Evolutionary conservation across 2,329 filamentous ascomycete genomes (phyloP).

Genomic region (Fusarium neocosmosporiellum): DNA sequence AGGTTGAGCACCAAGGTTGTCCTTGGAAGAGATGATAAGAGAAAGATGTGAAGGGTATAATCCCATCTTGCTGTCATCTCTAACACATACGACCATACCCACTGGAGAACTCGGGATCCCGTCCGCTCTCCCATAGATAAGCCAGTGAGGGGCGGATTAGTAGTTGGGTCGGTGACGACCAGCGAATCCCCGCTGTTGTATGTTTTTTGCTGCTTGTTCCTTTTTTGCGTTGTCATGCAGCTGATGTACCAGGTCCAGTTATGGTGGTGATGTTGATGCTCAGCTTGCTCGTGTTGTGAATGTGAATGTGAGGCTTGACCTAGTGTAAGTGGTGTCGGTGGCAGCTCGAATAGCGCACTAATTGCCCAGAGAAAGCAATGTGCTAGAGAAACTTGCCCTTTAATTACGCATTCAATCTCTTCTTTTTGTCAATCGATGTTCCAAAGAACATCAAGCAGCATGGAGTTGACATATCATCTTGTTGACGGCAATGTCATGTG

Average conservation of each 20-base stretch:
- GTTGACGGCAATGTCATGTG: background rate
- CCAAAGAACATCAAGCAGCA: background rate
- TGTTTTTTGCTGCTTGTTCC: background rate
- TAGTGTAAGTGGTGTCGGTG: background rate
- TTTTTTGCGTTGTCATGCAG: background rate
- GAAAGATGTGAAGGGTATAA: background rate
- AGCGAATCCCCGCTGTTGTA: background rate
- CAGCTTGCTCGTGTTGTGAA: background rate
- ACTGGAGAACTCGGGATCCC: background rate
- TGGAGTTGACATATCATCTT: background rate
- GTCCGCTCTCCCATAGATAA: background rate
- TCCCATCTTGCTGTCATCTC: fast-evolving
- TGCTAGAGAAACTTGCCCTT: background rate
- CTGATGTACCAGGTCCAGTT: background rate
- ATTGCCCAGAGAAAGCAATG: too few species aligned
- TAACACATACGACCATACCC: background rate
- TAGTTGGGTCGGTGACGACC: background rate
- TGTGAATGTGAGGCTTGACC: background rate
- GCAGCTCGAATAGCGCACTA: background rate
- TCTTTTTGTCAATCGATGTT: background rate
- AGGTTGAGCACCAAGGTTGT: background rate
- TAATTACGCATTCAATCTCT: background rate
- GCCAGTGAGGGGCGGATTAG: background rate
- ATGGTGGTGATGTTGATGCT: background rate
- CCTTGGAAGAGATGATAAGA: background rate